Conservation (phyloP, 441 rosid species). For the Melastoma candidum region DNA sequence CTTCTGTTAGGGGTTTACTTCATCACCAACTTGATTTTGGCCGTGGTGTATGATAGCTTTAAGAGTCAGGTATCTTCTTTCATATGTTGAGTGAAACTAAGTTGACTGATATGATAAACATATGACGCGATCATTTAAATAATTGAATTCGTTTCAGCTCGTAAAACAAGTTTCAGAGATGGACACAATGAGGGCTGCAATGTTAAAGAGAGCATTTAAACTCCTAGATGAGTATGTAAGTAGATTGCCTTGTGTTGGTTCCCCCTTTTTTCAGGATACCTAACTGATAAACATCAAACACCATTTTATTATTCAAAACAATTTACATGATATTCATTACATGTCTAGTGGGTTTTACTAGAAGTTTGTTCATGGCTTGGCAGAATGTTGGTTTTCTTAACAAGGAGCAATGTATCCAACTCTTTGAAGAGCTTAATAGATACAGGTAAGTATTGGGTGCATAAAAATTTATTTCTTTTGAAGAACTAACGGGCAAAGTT, state of each 20-base stretch:
- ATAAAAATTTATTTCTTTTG: neutral
- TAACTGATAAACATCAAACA: slow-evolving; percentile 4
- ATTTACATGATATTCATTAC: too few relatives aligned
- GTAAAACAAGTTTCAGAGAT: slow-evolving; percentile 75
- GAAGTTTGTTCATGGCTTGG: slow-evolving; percentile 11
- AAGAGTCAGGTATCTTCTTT: slow-evolving; percentile 62
- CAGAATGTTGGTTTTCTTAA: slow-evolving; percentile 57
- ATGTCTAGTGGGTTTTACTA: slow-evolving; percentile 10
- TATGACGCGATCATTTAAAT: neutral
- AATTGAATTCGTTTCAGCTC: slow-evolving; percentile 34
- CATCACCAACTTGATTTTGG: slow-evolving; percentile 95
- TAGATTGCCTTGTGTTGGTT: neutral
- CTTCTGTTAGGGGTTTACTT: slow-evolving; percentile 91
- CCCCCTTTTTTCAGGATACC: neutral
- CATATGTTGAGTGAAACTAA: too few relatives aligned
- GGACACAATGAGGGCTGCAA: slow-evolving; percentile 61
- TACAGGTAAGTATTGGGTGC: slow-evolving; percentile 51
- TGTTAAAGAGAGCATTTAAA: slow-evolving; percentile 69
- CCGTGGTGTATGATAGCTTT: slow-evolving; percentile 94
- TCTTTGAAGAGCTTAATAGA: slow-evolving; percentile 71
- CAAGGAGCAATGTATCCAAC: slow-evolving; percentile 63
- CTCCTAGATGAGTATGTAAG: slow-evolving; percentile 75
- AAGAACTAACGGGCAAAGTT: neutral
- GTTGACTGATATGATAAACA: too few relatives aligned
- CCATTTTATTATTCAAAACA: too few relatives aligned